phyloP scores from a whole-genome alignment of 2,329 filamentous ascomycete genomes.

The Cladosporium colombiae region DNA sequence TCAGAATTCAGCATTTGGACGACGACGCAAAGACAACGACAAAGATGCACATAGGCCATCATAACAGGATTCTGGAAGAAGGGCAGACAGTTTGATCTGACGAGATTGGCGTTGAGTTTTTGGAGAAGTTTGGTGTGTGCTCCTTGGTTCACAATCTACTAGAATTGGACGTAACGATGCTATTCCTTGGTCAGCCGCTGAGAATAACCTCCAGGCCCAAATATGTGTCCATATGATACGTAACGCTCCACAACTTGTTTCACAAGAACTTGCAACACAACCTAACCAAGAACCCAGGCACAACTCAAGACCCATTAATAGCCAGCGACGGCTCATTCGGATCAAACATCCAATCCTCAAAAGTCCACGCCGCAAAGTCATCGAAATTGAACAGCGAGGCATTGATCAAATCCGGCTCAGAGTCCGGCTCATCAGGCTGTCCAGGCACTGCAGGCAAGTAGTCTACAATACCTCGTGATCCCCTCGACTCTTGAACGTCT shows the following conservation, averaged over 20 bases:
- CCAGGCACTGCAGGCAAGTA: constrained; percentile 21
- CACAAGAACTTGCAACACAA: background rate
- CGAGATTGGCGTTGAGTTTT: background rate
- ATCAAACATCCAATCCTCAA: constrained; percentile 34
- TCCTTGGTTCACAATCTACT: background rate
- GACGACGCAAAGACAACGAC: background rate
- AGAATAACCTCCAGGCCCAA: background rate
- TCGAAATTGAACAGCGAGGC: constrained; percentile 30
- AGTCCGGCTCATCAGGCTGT: background rate
- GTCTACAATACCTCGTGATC: constrained; percentile 20
- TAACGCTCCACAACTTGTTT: background rate
- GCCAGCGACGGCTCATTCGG: constrained; percentile 23
- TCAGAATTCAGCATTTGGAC: background rate
- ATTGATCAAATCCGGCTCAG: constrained; percentile 1
- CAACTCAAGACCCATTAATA: constrained; percentile 2
- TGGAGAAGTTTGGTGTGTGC: background rate
- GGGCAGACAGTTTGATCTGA: background rate
- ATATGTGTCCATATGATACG: background rate
- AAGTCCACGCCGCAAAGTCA: constrained; percentile 36
- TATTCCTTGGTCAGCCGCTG: background rate
- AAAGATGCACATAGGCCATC: background rate
- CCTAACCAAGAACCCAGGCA: background rate
- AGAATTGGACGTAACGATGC: background rate
- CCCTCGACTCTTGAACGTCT: background rate
- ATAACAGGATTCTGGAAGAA: background rate